A percentile compares a stretch with the other conserved stretches of the same genome.
These are phyloP conservation scores for Lasiodiplodia gonubiensis DNA, from an alignment of 2,329 filamentous ascomycete species.

Conservation along the genomic window DNA sequence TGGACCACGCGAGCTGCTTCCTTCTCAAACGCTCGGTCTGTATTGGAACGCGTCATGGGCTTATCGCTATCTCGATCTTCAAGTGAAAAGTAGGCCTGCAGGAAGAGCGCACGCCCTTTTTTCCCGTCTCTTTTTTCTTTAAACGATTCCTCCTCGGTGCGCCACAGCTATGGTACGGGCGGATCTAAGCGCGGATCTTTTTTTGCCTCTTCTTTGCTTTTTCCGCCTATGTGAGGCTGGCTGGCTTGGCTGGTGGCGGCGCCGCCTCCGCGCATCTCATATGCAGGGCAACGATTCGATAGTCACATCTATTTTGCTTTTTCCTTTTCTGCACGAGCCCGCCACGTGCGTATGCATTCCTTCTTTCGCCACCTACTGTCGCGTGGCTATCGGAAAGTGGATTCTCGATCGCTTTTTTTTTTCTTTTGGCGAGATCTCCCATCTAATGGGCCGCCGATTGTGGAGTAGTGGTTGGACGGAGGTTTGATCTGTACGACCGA, in stretches of 20 bases:
- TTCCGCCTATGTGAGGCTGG: not conserved
- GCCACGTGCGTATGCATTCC: not conserved
- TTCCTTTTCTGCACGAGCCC: not conserved
- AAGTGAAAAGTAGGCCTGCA: not conserved
- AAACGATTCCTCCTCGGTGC: not conserved
- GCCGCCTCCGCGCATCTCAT: not conserved
- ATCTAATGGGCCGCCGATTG: not conserved
- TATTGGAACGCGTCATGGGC: not conserved
- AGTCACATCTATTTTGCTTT: not conserved
- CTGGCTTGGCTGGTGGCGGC: not conserved
- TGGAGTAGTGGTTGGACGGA: not conserved
- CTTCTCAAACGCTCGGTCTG: not conserved
- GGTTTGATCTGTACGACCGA: not conserved
- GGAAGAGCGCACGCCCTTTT: not conserved
- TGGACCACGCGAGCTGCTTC: not conserved
- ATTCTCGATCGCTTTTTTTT: not conserved
- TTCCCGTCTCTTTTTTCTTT: not conserved
- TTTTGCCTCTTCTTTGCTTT: conserved; percentile 1
- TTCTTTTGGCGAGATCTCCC: not conserved
- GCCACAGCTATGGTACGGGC: not conserved
- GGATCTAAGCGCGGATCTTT: not conserved
- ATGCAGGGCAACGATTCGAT: conserved; percentile 1
- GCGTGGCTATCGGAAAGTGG: not conserved
- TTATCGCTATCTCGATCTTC: not conserved
- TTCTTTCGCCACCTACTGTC: not conserved